These are phyloP conservation scores for Physcomitrium patens DNA, from an alignment of 225 moss, liverwort and hornwort genomes.

Conservation along the genomic window DNA sequence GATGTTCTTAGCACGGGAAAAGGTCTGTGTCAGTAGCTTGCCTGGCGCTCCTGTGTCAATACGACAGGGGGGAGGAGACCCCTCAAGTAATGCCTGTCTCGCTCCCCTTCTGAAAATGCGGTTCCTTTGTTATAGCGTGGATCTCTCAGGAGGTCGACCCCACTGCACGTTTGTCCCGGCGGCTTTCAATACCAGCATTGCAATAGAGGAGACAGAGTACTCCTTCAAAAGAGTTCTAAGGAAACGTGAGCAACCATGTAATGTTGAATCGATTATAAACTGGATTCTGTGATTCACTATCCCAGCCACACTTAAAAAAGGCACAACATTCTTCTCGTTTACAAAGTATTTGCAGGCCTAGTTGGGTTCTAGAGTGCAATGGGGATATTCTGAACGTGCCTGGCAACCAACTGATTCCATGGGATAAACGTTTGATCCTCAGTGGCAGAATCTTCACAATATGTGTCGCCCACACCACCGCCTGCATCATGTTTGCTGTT, in stretches of 20 bases:
- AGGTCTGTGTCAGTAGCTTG: constrained; percentile 3
- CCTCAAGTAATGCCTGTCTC: constrained; percentile 74
- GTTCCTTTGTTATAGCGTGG: constrained; percentile 82
- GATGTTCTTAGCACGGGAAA: no score
- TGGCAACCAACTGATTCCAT: constrained; percentile 36
- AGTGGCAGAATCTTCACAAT: constrained; percentile 37
- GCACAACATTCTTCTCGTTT: no score
- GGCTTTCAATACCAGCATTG: not conserved
- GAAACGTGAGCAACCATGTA: not conserved
- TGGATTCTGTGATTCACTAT: no score
- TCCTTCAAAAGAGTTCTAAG: not conserved
- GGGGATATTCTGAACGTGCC: constrained; percentile 15
- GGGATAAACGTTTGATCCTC: constrained; percentile 34
- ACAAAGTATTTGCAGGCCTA: not conserved
- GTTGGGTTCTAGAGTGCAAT: not conserved
- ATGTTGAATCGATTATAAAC: not conserved
- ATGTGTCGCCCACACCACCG: constrained; percentile 40
- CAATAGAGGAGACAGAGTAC: not conserved
- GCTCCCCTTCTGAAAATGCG: constrained; percentile 65
- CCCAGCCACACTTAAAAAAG: no score
- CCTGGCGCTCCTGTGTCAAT: constrained; percentile 74
- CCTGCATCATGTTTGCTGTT: constrained; percentile 23
- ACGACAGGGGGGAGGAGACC: constrained; percentile 75
- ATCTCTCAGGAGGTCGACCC: constrained; percentile 72
- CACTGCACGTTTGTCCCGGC: constrained; percentile 37